A percentile compares a stretch with the other conserved stretches of the same genome.
Evolutionary conservation across 2,329 filamentous ascomycete genomes (phyloP).

Genomic region (Diplodia mutila): DNA sequence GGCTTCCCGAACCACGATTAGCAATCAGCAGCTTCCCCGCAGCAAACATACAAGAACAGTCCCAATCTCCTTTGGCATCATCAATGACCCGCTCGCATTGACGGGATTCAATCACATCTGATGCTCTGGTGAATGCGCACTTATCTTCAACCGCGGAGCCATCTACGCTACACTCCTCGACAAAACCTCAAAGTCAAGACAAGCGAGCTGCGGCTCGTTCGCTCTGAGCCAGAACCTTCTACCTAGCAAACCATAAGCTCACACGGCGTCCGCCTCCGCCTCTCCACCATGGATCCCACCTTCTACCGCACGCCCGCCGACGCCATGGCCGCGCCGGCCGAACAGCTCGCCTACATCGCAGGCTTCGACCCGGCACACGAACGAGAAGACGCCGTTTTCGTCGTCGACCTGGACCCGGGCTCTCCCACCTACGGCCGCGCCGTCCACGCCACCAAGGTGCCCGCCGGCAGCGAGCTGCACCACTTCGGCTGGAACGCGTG

Average conservation of each 20-base stretch:
- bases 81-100: no score
- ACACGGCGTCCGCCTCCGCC: no score
- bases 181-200: not conserved
- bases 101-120: no score
- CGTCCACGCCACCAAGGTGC: not conserved
- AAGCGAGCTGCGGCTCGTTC: not conserved
- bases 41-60: not conserved
- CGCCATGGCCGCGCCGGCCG: constrained; percentile 1
- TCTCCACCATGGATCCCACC: not conserved
- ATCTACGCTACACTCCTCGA: not conserved
- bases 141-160: no score
- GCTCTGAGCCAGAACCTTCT: no score
- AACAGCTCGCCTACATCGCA: not conserved
- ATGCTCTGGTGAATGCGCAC: no score
- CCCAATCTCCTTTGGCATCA: no score
- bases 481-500: constrained; percentile 12
- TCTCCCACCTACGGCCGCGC: not conserved
- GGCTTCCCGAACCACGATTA: not conserved
- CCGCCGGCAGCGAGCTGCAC: not conserved
- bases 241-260: no score
- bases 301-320: constrained; percentile 7
- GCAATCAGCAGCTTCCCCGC: not conserved
- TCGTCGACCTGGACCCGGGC: not conserved
- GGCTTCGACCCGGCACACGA: not conserved
- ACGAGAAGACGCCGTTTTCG: not conserved